Evolutionary conservation across 1,284 basidiomycete species (phyloP).

Genomic region (Porodaedalea pini): DNA sequence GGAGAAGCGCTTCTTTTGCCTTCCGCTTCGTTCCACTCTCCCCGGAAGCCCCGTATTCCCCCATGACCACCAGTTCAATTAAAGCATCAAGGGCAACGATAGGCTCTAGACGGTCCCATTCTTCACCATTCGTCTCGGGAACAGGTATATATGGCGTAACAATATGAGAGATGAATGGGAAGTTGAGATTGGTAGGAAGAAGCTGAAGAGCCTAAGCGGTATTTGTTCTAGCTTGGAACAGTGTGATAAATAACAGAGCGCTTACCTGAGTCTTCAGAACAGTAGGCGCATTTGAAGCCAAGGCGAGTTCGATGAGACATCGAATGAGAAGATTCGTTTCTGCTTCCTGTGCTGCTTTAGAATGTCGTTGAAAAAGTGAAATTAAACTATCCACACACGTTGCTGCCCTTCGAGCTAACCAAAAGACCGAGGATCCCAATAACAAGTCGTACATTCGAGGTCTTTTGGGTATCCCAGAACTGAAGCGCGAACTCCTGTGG

Average conservation of each 20-base stretch:
- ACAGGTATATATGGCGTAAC: conserved; percentile 79
- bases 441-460: conserved; percentile 72
- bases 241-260: background rate
- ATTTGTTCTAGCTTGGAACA: background rate
- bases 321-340: conserved; percentile 71
- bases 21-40: conserved; percentile 42
- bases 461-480: conserved; percentile 93
- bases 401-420: conserved; percentile 67
- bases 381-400: conserved; percentile 42
- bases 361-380: background rate
- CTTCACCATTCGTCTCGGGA: conserved; percentile 80
- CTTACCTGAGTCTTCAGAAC: conserved; percentile 78
- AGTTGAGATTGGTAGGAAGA: conserved; percentile 57
- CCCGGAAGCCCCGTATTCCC: conserved; percentile 71
- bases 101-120: conserved; percentile 78
- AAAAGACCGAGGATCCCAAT: conserved; percentile 79
- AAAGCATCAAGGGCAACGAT: conserved; percentile 74
- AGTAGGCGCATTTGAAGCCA: conserved; percentile 91
- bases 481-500: conserved; percentile 94
- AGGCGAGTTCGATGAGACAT: conserved; percentile 81
- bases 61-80: conserved; percentile 69
- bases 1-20: conserved; percentile 55
- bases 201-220: conserved; percentile 60
- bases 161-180: conserved; percentile 58
- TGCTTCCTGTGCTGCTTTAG: conserved; percentile 39